Base-by-base conservation (phyloP, 1,284 basidiomycete species). In the Acaromyces ingoldii region DNA sequence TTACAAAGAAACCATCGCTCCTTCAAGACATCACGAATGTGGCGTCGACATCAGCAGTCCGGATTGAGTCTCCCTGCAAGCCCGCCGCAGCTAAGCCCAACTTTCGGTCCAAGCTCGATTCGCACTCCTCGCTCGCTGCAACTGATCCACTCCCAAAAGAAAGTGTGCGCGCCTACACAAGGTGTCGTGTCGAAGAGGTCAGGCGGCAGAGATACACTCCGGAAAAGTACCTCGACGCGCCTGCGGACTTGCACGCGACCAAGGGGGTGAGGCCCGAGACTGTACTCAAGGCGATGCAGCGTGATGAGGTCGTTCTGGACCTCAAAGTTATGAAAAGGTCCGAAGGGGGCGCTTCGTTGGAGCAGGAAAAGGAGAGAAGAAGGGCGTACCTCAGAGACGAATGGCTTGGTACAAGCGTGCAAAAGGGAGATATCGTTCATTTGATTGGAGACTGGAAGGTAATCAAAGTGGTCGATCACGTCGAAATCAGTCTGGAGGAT, bases 401-500 rank as follows among this genome's bases (percentile, higher is more conserved):
- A 21, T 49, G 48, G 48, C 29, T 36, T 11, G 19, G n/a, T 2
- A 39, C 38, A 5, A n/a, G 15, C n/a, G 29, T 49, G 4, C 28
- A 17, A 7, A 19, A n/a, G n/a, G 48, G 48, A 4, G 48, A 49
- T 28, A 17, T 41, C 11, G 22, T 49, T 24, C 30, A 49, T 25
- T 38, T 49, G 5, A 49, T 49, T 17, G 48, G 48, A 2, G 25
- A 9, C 3, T 49, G 48, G 48, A 22, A 13, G 17, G 55, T 55
- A 9, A 49, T 24, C 10, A 36, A 51, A 13, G 60, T 60, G 57
- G 30, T 61, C 50, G 53, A 55, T 59, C 57, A 6, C 52, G 55
- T 0, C 47, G 50, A 13, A 15, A 45, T 7, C 3, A 28, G 9
- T 21, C 28, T 13, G 10, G 31, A 21, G 37, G 17, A 13, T 19